A percentile compares a stretch with the other conserved stretches of the same genome.
phyloP scores from a whole-genome alignment of 2,329 filamentous ascomycete species.

The Fusarium sp. region DNA sequence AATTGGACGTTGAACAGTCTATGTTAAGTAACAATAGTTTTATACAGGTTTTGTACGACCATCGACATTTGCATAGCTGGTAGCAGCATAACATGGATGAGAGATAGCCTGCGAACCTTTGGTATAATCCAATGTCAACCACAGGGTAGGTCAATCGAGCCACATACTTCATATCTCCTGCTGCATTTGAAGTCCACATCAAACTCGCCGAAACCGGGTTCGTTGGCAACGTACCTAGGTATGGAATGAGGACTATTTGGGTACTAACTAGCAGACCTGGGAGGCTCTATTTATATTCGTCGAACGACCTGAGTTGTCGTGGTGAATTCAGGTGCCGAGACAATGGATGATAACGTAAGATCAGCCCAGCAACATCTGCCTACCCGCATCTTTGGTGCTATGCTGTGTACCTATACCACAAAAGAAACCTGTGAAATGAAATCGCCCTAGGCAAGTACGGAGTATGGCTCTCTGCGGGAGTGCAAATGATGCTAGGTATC shows the following conservation, averaged over 20 bases:
- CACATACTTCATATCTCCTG: neutral
- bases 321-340: slow-evolving; percentile 5
- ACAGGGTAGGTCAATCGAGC: neutral
- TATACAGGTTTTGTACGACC: neutral
- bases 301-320: neutral
- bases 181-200: neutral
- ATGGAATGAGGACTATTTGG: slow-evolving; percentile 6
- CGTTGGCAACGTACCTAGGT: neutral
- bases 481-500: neutral
- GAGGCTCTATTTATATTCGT: neutral
- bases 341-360: neutral
- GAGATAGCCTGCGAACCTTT: neutral
- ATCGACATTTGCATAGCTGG: neutral
- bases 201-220: neutral
- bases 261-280: neutral
- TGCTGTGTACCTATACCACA: neutral
- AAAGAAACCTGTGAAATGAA: neutral
- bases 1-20: neutral
- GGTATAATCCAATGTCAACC: neutral
- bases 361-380: neutral
- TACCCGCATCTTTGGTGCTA: neutral
- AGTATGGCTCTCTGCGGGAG: neutral
- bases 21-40: neutral
- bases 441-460: neutral
- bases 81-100: neutral